phyloP scores from a whole-genome alignment of 345 rosid species.

The Populus simonii region DNA sequence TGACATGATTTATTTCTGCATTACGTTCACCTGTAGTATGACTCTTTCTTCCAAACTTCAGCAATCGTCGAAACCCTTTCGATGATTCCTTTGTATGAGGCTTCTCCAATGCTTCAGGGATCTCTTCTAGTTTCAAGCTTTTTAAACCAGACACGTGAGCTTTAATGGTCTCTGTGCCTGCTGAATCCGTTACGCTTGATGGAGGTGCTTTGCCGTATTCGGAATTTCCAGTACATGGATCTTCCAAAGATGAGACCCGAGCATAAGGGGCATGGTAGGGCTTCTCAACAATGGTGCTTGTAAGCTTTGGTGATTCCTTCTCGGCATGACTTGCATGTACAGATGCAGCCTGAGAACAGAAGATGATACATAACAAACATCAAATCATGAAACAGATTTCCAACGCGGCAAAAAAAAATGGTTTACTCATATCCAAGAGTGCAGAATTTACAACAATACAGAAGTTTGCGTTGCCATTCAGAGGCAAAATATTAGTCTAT shows the following conservation, averaged over 20 bases:
- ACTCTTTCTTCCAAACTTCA: conserved; percentile 75
- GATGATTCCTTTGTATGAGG: conserved; percentile 61
- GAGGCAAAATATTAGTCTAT: neutral
- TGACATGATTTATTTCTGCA: conserved; percentile 31
- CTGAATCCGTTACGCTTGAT: conserved; percentile 29
- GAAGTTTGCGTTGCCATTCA: neutral
- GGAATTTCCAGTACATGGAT: conserved; percentile 50
- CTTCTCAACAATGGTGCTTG: conserved; percentile 43
- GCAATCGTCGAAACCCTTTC: conserved; percentile 62
- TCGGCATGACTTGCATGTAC: conserved; percentile 31
- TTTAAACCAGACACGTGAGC: conserved; percentile 42
- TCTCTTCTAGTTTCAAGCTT: conserved; percentile 48
- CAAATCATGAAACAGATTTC: conserved; percentile 14
- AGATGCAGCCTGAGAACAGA: conserved; percentile 43
- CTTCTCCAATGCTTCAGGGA: conserved; percentile 55
- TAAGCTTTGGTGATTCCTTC: conserved; percentile 42
- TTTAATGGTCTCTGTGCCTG: conserved; percentile 37
- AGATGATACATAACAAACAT: conserved; percentile 13
- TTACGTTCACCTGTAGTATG: conserved; percentile 46
- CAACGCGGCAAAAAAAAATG: conserved; percentile 5
- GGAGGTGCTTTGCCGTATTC: conserved; percentile 59
- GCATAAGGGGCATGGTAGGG: conserved; percentile 72
- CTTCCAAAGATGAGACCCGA: conserved; percentile 72
- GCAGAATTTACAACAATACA: neutral
- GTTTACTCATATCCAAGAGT: neutral